phyloP scores from a whole-genome alignment of 1,139 yeast genomes.

The Candida freyschussii region DNA sequence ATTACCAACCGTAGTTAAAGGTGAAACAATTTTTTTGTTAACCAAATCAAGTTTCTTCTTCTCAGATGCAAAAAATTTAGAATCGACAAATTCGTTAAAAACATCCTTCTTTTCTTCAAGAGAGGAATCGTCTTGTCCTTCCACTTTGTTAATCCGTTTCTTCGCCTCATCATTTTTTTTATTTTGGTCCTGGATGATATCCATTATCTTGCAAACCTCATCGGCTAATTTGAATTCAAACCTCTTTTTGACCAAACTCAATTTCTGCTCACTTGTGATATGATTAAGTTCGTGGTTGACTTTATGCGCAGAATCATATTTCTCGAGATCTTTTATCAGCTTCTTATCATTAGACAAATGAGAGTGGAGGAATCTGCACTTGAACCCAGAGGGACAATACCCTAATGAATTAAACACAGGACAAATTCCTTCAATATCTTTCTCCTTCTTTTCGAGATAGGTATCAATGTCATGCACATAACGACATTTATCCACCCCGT shows the following conservation, averaged over 20 bases:
- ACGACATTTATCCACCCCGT: conserved; percentile 68
- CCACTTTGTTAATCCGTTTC: conserved; percentile 22
- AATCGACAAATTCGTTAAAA: conserved; percentile 58
- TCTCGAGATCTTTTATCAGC: conserved; percentile 40
- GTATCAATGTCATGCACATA: conserved; percentile 67
- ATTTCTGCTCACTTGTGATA: conserved; percentile 48
- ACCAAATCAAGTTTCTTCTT: conserved; percentile 67
- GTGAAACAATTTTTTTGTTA: conserved; percentile 84
- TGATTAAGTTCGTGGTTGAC: conserved; percentile 62
- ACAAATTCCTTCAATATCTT: conserved; percentile 69
- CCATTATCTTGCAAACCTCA: conserved; percentile 50
- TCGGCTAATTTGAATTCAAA: conserved; percentile 55
- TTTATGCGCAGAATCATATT: conserved; percentile 34
- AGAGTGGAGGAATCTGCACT: conserved; percentile 86
- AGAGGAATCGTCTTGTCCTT: too few species aligned
- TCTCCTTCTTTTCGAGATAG: conserved; percentile 62
- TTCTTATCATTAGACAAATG: conserved; percentile 53
- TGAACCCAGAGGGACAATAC: conserved; percentile 85
- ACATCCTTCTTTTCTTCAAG: conserved; percentile 10
- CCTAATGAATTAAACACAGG: conserved; percentile 84
- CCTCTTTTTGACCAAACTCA: conserved; percentile 56
- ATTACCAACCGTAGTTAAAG: conserved; percentile 96
- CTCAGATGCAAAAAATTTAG: conserved; percentile 76
- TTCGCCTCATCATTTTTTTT: conserved; percentile 33
- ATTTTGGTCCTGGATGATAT: conserved; percentile 40